Base-by-base conservation (phyloP, 2,329 filamentous ascomycete genomes). In the Byssoonygena ceratinophila region DNA sequence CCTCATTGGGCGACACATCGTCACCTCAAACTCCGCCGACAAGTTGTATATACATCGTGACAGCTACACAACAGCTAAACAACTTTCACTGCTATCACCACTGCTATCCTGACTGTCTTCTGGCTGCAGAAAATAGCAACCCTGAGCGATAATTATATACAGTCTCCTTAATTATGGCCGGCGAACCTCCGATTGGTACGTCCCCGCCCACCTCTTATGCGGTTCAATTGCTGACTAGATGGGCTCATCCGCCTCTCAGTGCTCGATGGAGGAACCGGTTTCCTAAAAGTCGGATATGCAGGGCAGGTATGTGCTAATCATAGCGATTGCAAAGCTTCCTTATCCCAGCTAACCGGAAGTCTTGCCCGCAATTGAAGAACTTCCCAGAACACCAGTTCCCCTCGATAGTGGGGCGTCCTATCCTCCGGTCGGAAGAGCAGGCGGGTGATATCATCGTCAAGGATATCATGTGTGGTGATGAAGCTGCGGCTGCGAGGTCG, bases 381-480 rank as follows among this genome's bases (percentile, higher is more conserved):
- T 98, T 98, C 75, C 92, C 92, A 70, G 92, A 97, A 75, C 88
- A 94, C 73, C 91, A 97, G 74, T 97, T 90, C 73, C 92, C 92
- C 53, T 96, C 91, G 61, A 97, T 98, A 71, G 89, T 98, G 70
- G 92, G 92, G 68, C 87, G 92, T 63, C 92, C 92, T 48, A 98
- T 98, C 72, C 81, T 98, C 66, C 88, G 92, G 73, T 90, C 90
- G 57, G 92, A 98, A 77, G 92, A 98, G 73, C 75, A 83, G 80
- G 71, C 85, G 81, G 74, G 77, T 57, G 80, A 83, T 63, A 78
- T 84, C 58, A 75, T 83, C 61, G 81, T 90, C 72, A 97, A 96
- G 79, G 92, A 98, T 75, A 96, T 98, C 68, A 98, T 98, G 92
- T 97, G 91, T 74, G 92, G 92, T 68, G 92, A 98, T 74, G 91